A percentile compares a stretch with the other conserved stretches of the same genome.
phyloP scores from a whole-genome alignment of 441 rosid species.

The Euphorbia schlechtendalii region DNA sequence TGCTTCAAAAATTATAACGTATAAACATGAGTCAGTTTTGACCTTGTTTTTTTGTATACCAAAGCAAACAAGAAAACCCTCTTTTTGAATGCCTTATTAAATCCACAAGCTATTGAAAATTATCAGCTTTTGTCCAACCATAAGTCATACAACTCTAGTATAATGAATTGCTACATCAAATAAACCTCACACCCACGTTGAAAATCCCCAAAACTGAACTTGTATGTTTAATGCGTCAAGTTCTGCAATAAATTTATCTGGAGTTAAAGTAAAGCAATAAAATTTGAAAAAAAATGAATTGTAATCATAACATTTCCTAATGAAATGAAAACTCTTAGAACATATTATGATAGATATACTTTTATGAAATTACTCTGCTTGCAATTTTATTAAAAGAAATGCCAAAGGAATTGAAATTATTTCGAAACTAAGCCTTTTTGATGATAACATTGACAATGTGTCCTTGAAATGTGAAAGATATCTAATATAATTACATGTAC shows the following conservation, averaged over 20 bases:
- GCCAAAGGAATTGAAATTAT: background rate
- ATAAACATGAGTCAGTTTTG: background rate
- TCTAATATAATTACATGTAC: background rate
- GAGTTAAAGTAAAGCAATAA: background rate
- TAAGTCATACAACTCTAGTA: background rate
- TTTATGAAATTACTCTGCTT: background rate
- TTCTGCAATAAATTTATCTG: background rate
- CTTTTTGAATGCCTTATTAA: background rate
- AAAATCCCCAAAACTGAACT: background rate
- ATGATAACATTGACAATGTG: background rate
- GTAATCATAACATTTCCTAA: background rate
- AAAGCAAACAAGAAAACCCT: background rate
- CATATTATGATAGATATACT: background rate
- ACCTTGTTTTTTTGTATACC: background rate
- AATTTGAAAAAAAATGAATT: background rate
- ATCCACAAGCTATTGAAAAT: background rate
- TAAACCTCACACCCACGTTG: background rate
- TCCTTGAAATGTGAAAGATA: background rate
- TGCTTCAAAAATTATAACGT: background rate
- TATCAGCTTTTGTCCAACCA: background rate
- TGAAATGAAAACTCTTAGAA: constrained; percentile 1
- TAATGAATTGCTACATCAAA: background rate
- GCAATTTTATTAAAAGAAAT: background rate
- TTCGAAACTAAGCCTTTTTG: background rate
- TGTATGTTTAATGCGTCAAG: background rate